Conservation (phyloP, 768 basidiomycete species). For the Hygrophorus pudorinus region DNA sequence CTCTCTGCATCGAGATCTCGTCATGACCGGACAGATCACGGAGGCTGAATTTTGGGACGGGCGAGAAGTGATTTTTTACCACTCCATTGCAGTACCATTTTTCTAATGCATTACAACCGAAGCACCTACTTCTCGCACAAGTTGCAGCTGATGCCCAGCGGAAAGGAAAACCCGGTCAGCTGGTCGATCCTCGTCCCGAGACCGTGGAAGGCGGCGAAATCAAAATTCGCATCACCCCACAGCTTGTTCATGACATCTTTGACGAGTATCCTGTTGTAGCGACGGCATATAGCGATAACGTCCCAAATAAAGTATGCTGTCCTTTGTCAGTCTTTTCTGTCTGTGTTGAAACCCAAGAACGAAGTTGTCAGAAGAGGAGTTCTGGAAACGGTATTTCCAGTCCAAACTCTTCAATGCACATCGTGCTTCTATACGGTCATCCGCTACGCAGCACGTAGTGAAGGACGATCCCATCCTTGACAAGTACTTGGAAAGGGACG, state of each 20-base stretch:
- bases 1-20: slow-evolving; percentile 78
- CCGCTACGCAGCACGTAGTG: slow-evolving; percentile 73
- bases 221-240: slow-evolving; percentile 84
- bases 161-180: slow-evolving; percentile 75
- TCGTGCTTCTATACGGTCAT: slow-evolving; percentile 83
- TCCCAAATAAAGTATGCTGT: slow-evolving; percentile 64
- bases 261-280: slow-evolving; percentile 96
- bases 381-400: slow-evolving; percentile 96
- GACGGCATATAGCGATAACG: slow-evolving; percentile 87
- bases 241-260: slow-evolving; percentile 92
- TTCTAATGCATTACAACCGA: slow-evolving; percentile 10
- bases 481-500: slow-evolving; percentile 90
- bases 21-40: slow-evolving; percentile 73
- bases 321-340: slow-evolving; percentile 4
- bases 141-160: slow-evolving; percentile 62
- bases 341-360: background rate
- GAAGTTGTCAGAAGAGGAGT: slow-evolving; percentile 82
- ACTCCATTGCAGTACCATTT: slow-evolving; percentile 9
- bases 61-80: slow-evolving; percentile 54
- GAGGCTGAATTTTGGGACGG: slow-evolving; percentile 98
- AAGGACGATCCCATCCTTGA: slow-evolving; percentile 93
- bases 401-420: slow-evolving; percentile 94
- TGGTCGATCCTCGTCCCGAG: slow-evolving; percentile 84
- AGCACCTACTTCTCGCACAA: slow-evolving; percentile 74
- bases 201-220: slow-evolving; percentile 77